Evolutionary conservation across 495 filamentous ascomycete genomes (phyloP).

Genomic region (Schizothecium vesticola): DNA sequence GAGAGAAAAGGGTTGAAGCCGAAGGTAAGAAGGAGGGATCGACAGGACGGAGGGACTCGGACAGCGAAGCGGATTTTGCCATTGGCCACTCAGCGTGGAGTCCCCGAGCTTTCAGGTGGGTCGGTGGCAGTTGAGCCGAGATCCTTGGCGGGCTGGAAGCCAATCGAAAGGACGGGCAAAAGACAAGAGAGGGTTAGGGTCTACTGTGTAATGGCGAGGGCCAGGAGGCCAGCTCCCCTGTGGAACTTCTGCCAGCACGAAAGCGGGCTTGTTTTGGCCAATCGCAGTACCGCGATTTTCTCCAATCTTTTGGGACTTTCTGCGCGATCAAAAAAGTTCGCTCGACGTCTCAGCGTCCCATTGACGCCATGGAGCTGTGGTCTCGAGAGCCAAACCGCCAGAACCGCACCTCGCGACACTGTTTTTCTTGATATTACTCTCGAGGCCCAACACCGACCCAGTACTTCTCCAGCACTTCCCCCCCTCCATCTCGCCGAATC

Average conservation of each 20-base stretch:
- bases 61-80: constrained; percentile 14
- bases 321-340: not conserved
- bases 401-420: not conserved
- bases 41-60: not conserved
- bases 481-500: not conserved
- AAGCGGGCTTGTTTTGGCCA: not conserved
- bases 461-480: not conserved
- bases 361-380: not conserved
- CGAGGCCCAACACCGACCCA: not conserved
- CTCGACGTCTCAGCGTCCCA: not conserved
- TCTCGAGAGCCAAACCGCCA: not conserved
- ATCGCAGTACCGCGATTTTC: not conserved
- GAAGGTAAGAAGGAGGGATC: not conserved
- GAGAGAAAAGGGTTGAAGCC: not conserved
- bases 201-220: not conserved
- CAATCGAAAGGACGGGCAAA: constrained; percentile 2
- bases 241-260: not conserved
- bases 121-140: not conserved
- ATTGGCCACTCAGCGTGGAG: constrained; percentile 23
- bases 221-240: not conserved
- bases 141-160: constrained; percentile 7
- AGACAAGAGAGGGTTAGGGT: constrained; percentile 2
- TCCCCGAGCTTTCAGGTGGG: constrained; percentile 4
- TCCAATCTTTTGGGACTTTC: not conserved
- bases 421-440: not conserved